phyloP scores from a whole-genome alignment of 2,329 filamentous ascomycete species.

The Penicillium sclerotiorum region DNA sequence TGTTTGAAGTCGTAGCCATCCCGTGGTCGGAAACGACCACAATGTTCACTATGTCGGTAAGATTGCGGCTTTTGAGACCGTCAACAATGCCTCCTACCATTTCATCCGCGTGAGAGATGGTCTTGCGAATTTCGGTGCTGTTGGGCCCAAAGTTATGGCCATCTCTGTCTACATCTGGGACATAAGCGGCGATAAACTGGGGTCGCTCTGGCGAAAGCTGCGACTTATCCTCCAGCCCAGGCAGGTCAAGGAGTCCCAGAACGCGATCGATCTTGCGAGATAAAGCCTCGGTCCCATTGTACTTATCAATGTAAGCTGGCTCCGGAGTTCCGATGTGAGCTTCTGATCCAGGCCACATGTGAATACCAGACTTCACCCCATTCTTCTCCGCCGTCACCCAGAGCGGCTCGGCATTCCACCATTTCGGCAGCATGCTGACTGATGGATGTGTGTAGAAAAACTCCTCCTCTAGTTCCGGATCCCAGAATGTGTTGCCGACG shows the following conservation, averaged over 20 bases:
- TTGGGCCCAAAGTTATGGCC: slow-evolving; percentile 92
- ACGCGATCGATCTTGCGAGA: slow-evolving; percentile 76
- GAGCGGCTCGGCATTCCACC: slow-evolving; percentile 93
- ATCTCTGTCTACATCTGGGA: slow-evolving; percentile 85
- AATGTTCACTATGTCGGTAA: slow-evolving; percentile 88
- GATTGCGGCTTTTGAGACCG: slow-evolving; percentile 77
- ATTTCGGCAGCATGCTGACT: slow-evolving; percentile 78
- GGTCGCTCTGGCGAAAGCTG: slow-evolving; percentile 65
- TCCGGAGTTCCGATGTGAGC: slow-evolving; percentile 76
- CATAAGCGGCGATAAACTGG: slow-evolving; percentile 91
- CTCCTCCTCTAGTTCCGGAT: slow-evolving; percentile 71
- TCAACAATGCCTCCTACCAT: slow-evolving; percentile 79
- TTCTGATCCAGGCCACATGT: slow-evolving; percentile 99
- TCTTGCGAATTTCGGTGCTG: slow-evolving; percentile 82
- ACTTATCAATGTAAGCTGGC: slow-evolving; percentile 81
- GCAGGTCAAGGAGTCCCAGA: slow-evolving; percentile 80
- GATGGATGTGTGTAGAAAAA: slow-evolving; percentile 84
- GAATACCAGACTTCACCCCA: slow-evolving; percentile 76
- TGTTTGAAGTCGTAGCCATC: slow-evolving; percentile 88
- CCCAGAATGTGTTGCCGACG: slow-evolving; percentile 94
- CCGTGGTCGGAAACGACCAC: slow-evolving; percentile 97
- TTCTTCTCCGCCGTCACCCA: slow-evolving; percentile 91
- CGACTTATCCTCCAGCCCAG: slow-evolving; percentile 65
- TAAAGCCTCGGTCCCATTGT: slow-evolving; percentile 75
- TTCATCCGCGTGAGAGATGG: slow-evolving; percentile 75